Conservation (phyloP, 1,139 yeast species). For the Pichia inconspicua region DNA sequence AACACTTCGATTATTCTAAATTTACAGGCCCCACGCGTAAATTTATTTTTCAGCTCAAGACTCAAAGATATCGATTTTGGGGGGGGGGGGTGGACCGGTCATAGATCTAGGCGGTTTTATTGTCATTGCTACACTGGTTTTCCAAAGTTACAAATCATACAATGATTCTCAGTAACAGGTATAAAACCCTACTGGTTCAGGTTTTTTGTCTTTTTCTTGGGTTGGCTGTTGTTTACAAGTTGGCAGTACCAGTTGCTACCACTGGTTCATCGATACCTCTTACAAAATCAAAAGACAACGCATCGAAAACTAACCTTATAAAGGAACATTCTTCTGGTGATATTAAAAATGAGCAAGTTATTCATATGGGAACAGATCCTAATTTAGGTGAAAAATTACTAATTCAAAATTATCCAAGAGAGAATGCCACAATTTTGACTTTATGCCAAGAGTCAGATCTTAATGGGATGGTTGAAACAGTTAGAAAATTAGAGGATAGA, state of each 20-base stretch:
- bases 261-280: not conserved
- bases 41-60: no score
- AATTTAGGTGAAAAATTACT: constrained; percentile 7
- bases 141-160: not conserved
- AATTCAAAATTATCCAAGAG: constrained; percentile 20
- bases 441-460: constrained; percentile 64
- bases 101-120: no score
- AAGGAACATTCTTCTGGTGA: not conserved
- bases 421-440: constrained; percentile 65
- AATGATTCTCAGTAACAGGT: not conserved
- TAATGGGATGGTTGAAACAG: constrained; percentile 47
- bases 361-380: constrained; percentile 8
- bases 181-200: not conserved
- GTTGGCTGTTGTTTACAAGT: not conserved
- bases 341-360: not conserved
- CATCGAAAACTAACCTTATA: not conserved
- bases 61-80: no score
- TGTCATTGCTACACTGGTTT: no score
- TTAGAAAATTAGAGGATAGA: constrained; percentile 63
- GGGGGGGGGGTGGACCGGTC: no score
- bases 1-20: no score
- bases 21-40: no score
- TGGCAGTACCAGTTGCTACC: not conserved
- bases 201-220: not conserved
- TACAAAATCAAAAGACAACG: not conserved